Base-by-base conservation (phyloP, 2,329 filamentous ascomycete species). In the Sclerotinia sclerotiorum region DNA sequence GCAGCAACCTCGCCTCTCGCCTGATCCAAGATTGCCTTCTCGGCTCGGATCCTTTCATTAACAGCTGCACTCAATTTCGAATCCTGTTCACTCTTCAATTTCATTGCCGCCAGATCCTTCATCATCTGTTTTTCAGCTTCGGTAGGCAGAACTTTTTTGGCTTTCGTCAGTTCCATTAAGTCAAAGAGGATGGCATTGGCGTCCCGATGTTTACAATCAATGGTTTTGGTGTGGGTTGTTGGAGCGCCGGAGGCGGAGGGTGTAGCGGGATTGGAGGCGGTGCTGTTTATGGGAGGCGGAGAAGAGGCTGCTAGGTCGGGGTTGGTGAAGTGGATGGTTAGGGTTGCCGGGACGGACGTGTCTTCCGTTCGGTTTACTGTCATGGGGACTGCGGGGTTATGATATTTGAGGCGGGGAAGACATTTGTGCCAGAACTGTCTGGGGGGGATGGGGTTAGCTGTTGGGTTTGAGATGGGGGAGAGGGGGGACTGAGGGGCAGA, bases 351-450 rank as follows among this genome's bases (percentile, higher is more conserved):
- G 29, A 82, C 82, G 5, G 82, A 78, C 73, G 87, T 83, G 56
- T 88, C 80, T 49, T 78, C 75, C 71, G 86, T 88, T 69, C 91
- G 90, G 79, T 90, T 89, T 75, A 97, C 87, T 69, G 91, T 88
- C 85, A 98, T 96, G 55, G 90, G 87, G 57, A 97, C 80, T 17
- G 88, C 82, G 0, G 95, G 95, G 79, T 99, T 99, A 84, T 97
- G 90, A 82, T 89, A 99, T 84, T 99, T 97, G 73, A 99, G 84
- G 68, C 92, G 88, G 29, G 92, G 92, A 60, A 98, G 88, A 78
- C 88, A 90, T 70, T 89, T 83, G 72, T 86, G 88, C 92, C 93
- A 97, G 85, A 99, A 97, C 82, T 92, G 92, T 76, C 94, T 97
- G 27, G 11, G 24, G 29, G 21, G 15, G 10, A n/a, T 4, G 5